Evolutionary conservation across 1,284 basidiomycete genomes (phyloP), one percentile per base, ranked within the genome.

Genomic region (Naganishia sp.): DNA sequence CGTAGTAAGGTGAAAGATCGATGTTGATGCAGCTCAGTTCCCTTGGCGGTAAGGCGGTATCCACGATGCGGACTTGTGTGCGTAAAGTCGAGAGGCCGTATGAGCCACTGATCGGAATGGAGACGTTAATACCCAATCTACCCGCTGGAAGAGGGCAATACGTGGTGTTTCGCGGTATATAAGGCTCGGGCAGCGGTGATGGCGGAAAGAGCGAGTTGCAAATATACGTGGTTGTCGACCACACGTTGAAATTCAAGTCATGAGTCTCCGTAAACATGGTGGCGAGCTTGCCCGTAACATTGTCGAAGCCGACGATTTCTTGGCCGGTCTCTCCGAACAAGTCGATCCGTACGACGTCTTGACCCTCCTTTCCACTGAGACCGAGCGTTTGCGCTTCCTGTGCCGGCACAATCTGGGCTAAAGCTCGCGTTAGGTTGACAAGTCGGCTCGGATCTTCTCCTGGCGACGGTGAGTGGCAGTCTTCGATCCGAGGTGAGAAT

Each of bases 21-120:
- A 97, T 81, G 71, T 90, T 87, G 60, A 95, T 74, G 77, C 95
- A 99, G 1, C 92, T 81, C 39, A 97, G 83, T 70, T 93, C 90
- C 42, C 78, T 85, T 76, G 80, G 86, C 75, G 80, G 85, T 10
- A 73, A 72, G 21, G 82, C 87, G 0, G 92, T 88, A 79, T 99
- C 95, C 47, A 96, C 89, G 18, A 94, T 88, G 47, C 90, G 88
- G 39, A 99, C 81, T 32, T 87, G 86, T 1, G 94, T 96, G 70
- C 86, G 85, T 57, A 95, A 83, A 0, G 93, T 94, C 7, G 89
- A 89, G 43, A 97, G 82, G 23, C 87, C 85, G 75, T 90, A 90
- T 62, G 85, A 82, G 18, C 54, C 63, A 53, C 84, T 84, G 74
- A 92, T 85, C 0, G 88, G 89, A 49, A 94, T 84, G 10, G 85